phyloP scores from a whole-genome alignment of 2,329 filamentous ascomycete genomes.

The Xylogone sp. region DNA sequence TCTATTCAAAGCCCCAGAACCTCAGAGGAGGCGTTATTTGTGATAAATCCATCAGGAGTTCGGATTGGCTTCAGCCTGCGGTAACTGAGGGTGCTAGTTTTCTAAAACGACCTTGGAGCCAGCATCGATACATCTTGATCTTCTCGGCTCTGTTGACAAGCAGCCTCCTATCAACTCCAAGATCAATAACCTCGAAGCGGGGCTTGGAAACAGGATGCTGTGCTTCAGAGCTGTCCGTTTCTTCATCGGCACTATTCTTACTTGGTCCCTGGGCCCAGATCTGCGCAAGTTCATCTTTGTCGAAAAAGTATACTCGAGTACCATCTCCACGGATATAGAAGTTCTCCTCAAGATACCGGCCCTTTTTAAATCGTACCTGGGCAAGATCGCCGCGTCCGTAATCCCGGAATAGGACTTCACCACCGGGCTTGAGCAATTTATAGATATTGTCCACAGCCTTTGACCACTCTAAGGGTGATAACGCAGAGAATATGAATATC shows the following conservation, averaged over 20 bases:
- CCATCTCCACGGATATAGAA: conserved; percentile 96
- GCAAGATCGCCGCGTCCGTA: conserved; percentile 94
- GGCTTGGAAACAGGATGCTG: conserved; percentile 1
- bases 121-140: conserved; percentile 98
- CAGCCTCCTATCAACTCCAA: conserved; percentile 83
- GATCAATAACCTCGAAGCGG: conserved; percentile 67
- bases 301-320: conserved; percentile 96
- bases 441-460: conserved; percentile 78
- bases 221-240: conserved; percentile 6
- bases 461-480: conserved; percentile 81
- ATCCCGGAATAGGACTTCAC: conserved; percentile 91
- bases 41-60: too few species aligned
- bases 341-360: conserved; percentile 89
- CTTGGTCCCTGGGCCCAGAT: conserved; percentile 64
- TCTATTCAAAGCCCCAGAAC: too few species aligned
- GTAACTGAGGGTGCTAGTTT: conserved; percentile 38
- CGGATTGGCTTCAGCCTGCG: too few species aligned
- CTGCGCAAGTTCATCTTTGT: conserved; percentile 71
- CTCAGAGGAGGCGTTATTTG: too few species aligned
- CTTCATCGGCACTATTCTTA: conserved; percentile 11
- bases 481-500: conserved; percentile 95
- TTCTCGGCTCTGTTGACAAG: conserved; percentile 87
- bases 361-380: conserved; percentile 96
- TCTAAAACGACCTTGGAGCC: conserved; percentile 81
- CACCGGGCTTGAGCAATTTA: conserved; percentile 82